Base-by-base conservation (phyloP, 768 basidiomycete species). In the Dentipellis fragilis region DNA sequence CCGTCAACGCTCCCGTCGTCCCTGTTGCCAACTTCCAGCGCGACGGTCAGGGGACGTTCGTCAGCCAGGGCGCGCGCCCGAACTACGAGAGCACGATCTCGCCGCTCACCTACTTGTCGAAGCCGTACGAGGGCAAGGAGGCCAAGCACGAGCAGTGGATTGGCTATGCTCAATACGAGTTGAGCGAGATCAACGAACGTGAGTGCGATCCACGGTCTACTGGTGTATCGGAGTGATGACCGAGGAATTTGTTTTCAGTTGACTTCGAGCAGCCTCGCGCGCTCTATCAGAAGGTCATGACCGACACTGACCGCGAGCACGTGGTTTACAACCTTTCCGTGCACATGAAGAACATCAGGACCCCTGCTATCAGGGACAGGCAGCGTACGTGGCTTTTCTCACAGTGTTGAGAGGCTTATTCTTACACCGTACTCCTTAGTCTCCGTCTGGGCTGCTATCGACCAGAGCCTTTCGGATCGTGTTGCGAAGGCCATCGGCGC, bases 1-100 rank as follows among this genome's bases (percentile, higher is more conserved):
- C 93, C 1, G 85, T 93, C 67, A 97, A 97, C 68, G 77, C 82
- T 5, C 87, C 92, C 1, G 66, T 87, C 50, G 74, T 71, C 52
- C 87, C 85, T 4, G 74, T 89, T 54, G 78, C 81, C 58, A 93
- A 95, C 80, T 95, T 94, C 87, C 92, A 95, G 72, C 87, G 93
- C 46, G 93, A 89, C 63, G 94, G 93, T 19, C 55, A 71, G 8
- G 76, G 73, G 70, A 73, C 81, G 1, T 81, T 83, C 71, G 70
- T 83, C 66, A 90, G 84, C 66, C 93, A 95, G 71, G 93, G 91
- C 59, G 67, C 74, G 57, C 80, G 89, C 21, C 91, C 94, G 58
- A 92, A 90, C 77, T 96, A 95, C 76, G 81, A 85, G 73, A 87
- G 85, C 71, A 78, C 78, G 50, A 80, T 93, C 66, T 70, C 76